A percentile compares a stretch with the other conserved stretches of the same genome.
These are phyloP conservation scores for Volvox reticuliferus DNA, from an alignment of 139 green algal species.

Conservation along the genomic window DNA sequence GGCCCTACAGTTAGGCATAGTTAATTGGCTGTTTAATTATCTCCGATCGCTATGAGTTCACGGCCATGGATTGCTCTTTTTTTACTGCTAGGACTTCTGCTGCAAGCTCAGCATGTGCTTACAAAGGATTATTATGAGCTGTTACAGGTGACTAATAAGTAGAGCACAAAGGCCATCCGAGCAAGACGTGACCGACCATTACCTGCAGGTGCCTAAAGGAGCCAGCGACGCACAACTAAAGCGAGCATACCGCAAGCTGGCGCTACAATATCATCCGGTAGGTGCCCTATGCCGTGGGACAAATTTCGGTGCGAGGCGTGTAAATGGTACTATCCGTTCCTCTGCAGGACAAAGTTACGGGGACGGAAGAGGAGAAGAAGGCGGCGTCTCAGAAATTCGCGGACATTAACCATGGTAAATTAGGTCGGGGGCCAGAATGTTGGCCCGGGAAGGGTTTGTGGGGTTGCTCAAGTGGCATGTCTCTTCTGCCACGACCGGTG, in stretches of 20 bases:
- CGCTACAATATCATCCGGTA: constrained; percentile 96
- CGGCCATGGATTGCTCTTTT: constrained; percentile 15
- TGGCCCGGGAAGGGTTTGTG: too few relatives aligned
- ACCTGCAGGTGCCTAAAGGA: constrained; percentile 68
- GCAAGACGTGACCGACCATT: background rate
- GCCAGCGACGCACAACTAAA: constrained; percentile 94
- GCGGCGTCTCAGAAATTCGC: constrained; percentile 92
- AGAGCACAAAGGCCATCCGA: background rate
- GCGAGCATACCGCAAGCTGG: constrained; percentile 95
- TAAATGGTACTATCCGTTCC: background rate
- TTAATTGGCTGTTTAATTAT: too few relatives aligned
- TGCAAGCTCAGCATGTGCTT: background rate
- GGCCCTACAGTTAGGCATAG: too few relatives aligned
- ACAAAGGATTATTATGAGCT: constrained; percentile 94
- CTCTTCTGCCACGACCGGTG: too few relatives aligned
- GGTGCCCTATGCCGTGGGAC: background rate
- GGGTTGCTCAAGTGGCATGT: too few relatives aligned
- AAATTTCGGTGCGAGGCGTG: background rate
- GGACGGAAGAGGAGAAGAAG: constrained; percentile 90
- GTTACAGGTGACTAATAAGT: constrained; percentile 70
- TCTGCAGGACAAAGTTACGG: constrained; percentile 87
- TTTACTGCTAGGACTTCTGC: background rate
- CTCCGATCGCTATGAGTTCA: constrained; percentile 10
- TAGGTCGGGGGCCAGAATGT: background rate
- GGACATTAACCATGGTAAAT: constrained; percentile 93